Conservation (phyloP, 495 filamentous ascomycete genomes). For the Bathelium albidoporum region DNA sequence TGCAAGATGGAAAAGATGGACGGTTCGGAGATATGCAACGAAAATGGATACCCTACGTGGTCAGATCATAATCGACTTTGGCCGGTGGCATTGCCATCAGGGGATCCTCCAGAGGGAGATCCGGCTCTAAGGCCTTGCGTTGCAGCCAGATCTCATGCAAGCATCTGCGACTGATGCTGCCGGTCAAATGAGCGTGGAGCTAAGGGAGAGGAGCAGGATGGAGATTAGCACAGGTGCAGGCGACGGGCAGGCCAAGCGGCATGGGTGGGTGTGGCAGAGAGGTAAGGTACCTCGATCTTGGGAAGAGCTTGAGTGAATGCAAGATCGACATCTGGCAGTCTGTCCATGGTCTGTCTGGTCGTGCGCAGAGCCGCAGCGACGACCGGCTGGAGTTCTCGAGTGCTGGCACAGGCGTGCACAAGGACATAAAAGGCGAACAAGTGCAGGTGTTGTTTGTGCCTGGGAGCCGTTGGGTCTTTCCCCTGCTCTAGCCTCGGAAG, state of each 20-base stretch:
- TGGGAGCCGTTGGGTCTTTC: not conserved
- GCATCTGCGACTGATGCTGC: constrained; percentile 65
- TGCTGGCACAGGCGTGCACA: not conserved
- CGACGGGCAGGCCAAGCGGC: not conserved
- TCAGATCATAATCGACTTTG: constrained; percentile 60
- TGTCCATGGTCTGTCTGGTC: not conserved
- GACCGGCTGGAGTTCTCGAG: not conserved
- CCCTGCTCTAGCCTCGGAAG: constrained; percentile 5
- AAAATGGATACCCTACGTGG: constrained; percentile 42
- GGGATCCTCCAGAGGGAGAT: constrained; percentile 52
- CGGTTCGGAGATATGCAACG: constrained; percentile 4
- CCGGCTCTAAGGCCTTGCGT: constrained; percentile 43
- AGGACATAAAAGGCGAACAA: too few relatives aligned
- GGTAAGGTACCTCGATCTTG: constrained; percentile 25
- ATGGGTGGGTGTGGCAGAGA: not conserved
- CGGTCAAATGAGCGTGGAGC: constrained; percentile 77
- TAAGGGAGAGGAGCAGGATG: constrained; percentile 25
- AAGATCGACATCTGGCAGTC: constrained; percentile 3
- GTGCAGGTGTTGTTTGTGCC: not conserved
- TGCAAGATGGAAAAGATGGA: not conserved
- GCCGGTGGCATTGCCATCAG: constrained; percentile 54
- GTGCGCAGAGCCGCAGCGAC: not conserved
- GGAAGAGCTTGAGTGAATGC: constrained; percentile 23
- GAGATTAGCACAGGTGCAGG: not conserved
- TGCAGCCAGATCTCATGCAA: constrained; percentile 65